phyloP scores from a whole-genome alignment of 768 basidiomycete genomes.

The Favolaschia claudopus region DNA sequence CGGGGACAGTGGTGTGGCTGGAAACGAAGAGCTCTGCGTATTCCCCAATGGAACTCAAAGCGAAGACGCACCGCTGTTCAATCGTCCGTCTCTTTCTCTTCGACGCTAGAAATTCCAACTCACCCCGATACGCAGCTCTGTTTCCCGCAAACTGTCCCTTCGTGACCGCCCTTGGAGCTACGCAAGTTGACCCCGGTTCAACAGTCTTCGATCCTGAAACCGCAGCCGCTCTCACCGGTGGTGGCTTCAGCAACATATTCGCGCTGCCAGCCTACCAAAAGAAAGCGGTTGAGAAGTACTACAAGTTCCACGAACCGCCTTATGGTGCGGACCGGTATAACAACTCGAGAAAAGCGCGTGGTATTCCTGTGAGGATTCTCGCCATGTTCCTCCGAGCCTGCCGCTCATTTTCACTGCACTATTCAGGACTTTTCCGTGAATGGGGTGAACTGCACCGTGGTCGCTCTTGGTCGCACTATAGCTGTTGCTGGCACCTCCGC shows the following conservation, averaged over 20 bases:
- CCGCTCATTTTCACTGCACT: too few relatives aligned
- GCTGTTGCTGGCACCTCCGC: constrained; percentile 41
- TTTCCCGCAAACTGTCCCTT: constrained; percentile 8
- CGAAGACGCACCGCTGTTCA: neutral
- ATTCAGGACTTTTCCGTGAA: neutral
- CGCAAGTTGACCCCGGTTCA: constrained; percentile 5
- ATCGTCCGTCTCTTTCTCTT: neutral
- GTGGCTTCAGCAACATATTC: constrained; percentile 4
- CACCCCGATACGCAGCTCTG: neutral
- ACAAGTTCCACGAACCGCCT: neutral
- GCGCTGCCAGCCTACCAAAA: neutral
- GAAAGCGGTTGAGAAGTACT: neutral
- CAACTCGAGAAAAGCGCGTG: neutral
- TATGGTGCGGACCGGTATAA: neutral
- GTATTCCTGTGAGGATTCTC: too few relatives aligned
- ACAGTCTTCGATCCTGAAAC: neutral
- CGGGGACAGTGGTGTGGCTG: neutral
- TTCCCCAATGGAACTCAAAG: constrained; percentile 1
- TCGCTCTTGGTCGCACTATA: neutral
- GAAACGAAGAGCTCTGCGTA: neutral
- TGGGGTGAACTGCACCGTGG: neutral
- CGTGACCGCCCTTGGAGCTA: neutral
- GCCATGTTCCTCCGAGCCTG: too few relatives aligned
- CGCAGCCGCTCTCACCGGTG: neutral
- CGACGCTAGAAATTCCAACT: neutral